Conservation (phyloP, 768 basidiomycete species). For the Kwoniella dejecticola region DNA sequence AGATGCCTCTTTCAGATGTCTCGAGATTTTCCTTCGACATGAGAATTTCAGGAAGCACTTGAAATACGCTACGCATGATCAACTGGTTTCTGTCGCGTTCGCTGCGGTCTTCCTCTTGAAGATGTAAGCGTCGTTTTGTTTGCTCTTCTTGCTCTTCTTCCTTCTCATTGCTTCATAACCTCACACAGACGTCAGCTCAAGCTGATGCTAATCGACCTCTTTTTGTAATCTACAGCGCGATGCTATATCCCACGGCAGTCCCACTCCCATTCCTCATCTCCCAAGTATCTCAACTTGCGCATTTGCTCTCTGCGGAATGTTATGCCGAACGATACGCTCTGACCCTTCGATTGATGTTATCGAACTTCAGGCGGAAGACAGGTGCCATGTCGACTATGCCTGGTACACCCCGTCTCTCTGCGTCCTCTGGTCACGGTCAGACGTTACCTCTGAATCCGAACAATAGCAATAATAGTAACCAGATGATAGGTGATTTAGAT, state of each 20-base stretch:
- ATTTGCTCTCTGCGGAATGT: constrained; percentile 79
- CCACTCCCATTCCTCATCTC: constrained; percentile 73
- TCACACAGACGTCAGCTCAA: too few species aligned
- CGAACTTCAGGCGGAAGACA: constrained; percentile 84
- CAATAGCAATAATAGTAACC: neutral
- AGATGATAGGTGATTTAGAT: constrained; percentile 24
- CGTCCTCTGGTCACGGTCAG: constrained; percentile 4
- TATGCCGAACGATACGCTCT: constrained; percentile 92
- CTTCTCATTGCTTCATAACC: too few species aligned
- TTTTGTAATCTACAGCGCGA: constrained; percentile 59
- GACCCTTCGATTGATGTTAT: constrained; percentile 88
- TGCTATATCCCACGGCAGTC: constrained; percentile 81
- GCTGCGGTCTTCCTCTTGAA: constrained; percentile 88
- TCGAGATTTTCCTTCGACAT: constrained; percentile 77
- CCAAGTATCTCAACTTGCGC: constrained; percentile 88
- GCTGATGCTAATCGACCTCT: neutral
- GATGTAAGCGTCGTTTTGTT: constrained; percentile 59
- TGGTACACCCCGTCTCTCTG: constrained; percentile 38
- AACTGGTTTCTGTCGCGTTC: constrained; percentile 86
- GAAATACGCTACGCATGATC: constrained; percentile 81
- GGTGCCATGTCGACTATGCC: constrained; percentile 61
- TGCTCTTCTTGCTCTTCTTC: too few species aligned
- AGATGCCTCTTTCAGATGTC: constrained; percentile 82
- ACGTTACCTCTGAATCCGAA: constrained; percentile 15
- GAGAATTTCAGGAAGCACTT: constrained; percentile 43